Base-by-base conservation (phyloP, 495 filamentous ascomycete genomes). In the Penicillium arizonense region DNA sequence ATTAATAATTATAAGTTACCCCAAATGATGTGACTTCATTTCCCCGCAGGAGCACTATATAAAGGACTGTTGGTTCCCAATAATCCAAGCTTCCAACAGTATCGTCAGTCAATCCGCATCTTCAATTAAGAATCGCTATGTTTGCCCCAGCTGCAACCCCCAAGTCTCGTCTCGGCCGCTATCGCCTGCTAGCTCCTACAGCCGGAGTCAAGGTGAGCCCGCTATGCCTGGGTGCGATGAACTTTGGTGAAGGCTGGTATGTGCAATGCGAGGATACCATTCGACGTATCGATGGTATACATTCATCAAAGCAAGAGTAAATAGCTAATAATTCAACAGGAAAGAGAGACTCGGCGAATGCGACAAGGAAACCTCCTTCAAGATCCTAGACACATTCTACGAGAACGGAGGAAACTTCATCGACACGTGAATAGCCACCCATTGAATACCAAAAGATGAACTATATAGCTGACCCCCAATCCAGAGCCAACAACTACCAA, bases 321-420 rank as follows among this genome's bases (percentile, higher is more conserved):
- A 38, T 41, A 43, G 26, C 44, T 40, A 24, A 50, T 20, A 3
- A 1, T 20, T 4, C 11, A 37, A 21, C 20, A 67, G 76, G 76
- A 63, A 66, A 24, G 58, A 57, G 1, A 49, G 71, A 26, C 61
- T 88, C 68, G 87, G 86, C 23, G 72, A 72, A 56, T 86, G 84
- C 55, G 75, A 73, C 59, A 81, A 88, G 55, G 76, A 86, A 35
- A 77, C 71, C 1, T 71, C 78, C n/a, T 82, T 86, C 50, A 68
- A 73, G 40, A 83, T 91, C 28, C 74, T 91, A 35, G 87, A 90
- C 61, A 81, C 73, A 59, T 88, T 81, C 73, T 82, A 83, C 44
- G 72, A 77, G 7, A 70, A 80, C 21, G 88, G 85, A 23, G 88
- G 88, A 26, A 92, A 92, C 69, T 90, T 90, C 71, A 83, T 92